Evolutionary conservation across 2,329 filamentous ascomycete genomes (phyloP).

Genomic region (Penicillium sp.): DNA sequence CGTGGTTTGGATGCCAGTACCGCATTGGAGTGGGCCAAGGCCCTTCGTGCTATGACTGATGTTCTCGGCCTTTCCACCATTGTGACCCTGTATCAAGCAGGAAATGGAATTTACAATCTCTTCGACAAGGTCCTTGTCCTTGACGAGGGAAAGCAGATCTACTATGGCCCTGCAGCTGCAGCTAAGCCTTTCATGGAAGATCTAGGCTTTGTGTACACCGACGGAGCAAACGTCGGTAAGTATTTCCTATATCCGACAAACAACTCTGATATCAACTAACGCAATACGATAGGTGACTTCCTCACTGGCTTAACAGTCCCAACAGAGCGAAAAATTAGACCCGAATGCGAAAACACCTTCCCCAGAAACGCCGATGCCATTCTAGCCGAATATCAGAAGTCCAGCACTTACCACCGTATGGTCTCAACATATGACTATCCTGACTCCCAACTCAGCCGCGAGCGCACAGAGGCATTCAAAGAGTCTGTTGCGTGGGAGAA

Average conservation of each 20-base stretch:
- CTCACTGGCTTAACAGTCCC: slow-evolving; percentile 64
- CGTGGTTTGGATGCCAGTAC: slow-evolving; percentile 11
- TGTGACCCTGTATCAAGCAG: slow-evolving; percentile 13
- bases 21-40: slow-evolving; percentile 11
- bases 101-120: slow-evolving; percentile 14
- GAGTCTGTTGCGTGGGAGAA: slow-evolving; percentile 56
- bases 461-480: slow-evolving; percentile 55
- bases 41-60: slow-evolving; percentile 13
- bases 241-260: not conserved
- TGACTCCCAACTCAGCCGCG: slow-evolving; percentile 42
- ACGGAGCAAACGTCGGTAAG: slow-evolving; percentile 54
- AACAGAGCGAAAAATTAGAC: slow-evolving; percentile 46
- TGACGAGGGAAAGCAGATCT: slow-evolving; percentile 50
- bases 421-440: slow-evolving; percentile 59
- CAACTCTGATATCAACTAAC: not conserved
- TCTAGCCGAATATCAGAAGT: slow-evolving; percentile 52
- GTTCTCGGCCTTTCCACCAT: slow-evolving; percentile 9
- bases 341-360: slow-evolving; percentile 44
- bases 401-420: slow-evolving; percentile 53
- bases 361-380: slow-evolving; percentile 47
- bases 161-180: slow-evolving; percentile 59
- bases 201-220: slow-evolving; percentile 61
- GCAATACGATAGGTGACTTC: slow-evolving; percentile 55
- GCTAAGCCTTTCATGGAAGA: slow-evolving; percentile 64
- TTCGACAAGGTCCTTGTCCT: slow-evolving; percentile 15